These are phyloP conservation scores for Musa troglodytarum DNA, from an alignment of 176 grass and related monocot genomes.

Conservation along the genomic window DNA sequence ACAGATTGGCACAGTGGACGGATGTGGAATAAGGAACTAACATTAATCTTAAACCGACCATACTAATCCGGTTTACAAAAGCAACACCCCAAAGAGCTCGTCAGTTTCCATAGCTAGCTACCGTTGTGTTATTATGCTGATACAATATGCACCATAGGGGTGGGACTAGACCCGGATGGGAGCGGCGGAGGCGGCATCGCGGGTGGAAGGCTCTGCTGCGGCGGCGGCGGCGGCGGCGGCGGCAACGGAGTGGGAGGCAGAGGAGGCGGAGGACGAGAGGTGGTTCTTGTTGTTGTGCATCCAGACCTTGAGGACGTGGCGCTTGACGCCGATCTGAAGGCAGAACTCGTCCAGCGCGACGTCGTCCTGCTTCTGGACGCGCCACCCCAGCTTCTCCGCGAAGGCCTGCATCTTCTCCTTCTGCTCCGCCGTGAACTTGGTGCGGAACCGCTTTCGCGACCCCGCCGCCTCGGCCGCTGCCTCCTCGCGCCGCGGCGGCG, in stretches of 20 bases:
- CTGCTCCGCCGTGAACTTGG: conserved; percentile 17
- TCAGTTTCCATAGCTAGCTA: not conserved
- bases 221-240: not conserved
- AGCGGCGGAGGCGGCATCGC: not conserved
- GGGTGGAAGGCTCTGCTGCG: not conserved
- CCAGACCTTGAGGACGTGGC: conserved; percentile 88
- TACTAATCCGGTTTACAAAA: not conserved
- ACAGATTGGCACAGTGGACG: no score
- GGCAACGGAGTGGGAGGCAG: not conserved
- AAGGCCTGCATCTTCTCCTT: conserved; percentile 22
- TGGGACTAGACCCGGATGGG: conserved; percentile 2
- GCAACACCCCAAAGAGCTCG: not conserved
- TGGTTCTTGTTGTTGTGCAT: conserved; percentile 77
- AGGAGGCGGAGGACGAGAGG: not conserved
- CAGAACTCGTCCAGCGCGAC: not conserved
- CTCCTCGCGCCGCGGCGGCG: not conserved
- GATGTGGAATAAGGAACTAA: not conserved
- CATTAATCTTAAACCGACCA: not conserved
- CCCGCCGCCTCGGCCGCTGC: not conserved
- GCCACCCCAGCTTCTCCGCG: conserved; percentile 3
- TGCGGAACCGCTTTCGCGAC: conserved; percentile 6
- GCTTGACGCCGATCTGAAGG: conserved; percentile 34
- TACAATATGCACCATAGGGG: not conserved
- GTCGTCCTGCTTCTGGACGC: not conserved
- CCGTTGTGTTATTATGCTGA: not conserved